Evolutionary conservation across 805 yeast genomes (phyloP).

Genomic region (Nakazawaea anatomiae): DNA sequence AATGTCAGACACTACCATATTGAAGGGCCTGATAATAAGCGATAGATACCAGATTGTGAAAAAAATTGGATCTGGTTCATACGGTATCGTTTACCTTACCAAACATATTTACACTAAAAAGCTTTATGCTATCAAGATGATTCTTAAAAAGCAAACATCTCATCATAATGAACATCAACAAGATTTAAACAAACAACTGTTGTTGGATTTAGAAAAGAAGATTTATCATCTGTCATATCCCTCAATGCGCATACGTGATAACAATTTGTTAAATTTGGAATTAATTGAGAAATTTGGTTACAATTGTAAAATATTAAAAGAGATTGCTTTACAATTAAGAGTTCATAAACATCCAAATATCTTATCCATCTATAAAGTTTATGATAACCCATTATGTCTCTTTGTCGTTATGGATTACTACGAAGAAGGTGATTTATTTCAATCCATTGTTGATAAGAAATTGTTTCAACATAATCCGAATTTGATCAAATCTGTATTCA

Average conservation of each 20-base stretch:
- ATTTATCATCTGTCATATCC: conserved; percentile 14
- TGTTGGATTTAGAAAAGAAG: conserved; percentile 22
- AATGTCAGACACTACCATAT: conserved; percentile 2
- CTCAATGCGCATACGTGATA: conserved; percentile 19
- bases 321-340: conserved; percentile 64
- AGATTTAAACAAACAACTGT: conserved; percentile 22
- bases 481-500: conserved; percentile 50
- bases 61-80: conserved; percentile 79
- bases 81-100: conserved; percentile 73
- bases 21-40: conserved; percentile 23
- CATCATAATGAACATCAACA: conserved; percentile 13
- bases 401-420: conserved; percentile 84
- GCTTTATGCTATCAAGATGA: conserved; percentile 66
- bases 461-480: conserved; percentile 49
- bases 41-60: conserved; percentile 35
- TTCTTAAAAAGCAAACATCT: conserved; percentile 38
- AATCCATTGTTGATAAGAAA: conserved; percentile 72
- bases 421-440: conserved; percentile 81
- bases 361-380: conserved; percentile 67
- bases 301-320: conserved; percentile 44
- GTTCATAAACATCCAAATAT: conserved; percentile 80
- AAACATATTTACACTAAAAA: conserved; percentile 44
- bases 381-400: conserved; percentile 51
- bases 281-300: conserved; percentile 28
- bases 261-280: conserved; percentile 29